Percentiles rank a stretch among this genome's conserved stretches.
Conservation (phyloP, 78 protist species). For the Guillardia theta region DNA sequence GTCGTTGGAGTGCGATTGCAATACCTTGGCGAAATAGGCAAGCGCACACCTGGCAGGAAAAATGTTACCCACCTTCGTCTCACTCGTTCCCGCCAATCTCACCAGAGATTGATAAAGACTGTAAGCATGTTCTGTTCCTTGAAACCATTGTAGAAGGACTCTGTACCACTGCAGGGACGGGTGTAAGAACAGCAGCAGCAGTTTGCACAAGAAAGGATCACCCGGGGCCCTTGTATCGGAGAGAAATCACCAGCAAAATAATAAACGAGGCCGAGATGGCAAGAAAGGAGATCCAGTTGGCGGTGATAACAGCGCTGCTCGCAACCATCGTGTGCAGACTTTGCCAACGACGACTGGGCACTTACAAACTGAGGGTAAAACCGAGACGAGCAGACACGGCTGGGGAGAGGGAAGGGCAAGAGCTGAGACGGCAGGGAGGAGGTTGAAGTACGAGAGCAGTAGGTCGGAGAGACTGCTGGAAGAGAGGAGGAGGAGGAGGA, state of each 20-base stretch:
- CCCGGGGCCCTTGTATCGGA: background rate
- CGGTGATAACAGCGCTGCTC: background rate
- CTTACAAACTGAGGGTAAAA: too few relatives aligned
- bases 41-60: too few relatives aligned
- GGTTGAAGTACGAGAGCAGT: too few relatives aligned
- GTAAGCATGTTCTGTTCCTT: background rate
- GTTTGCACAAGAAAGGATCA: background rate
- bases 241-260: background rate
- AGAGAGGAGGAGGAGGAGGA: too few relatives aligned
- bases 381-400: too few relatives aligned
- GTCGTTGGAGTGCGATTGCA: background rate
- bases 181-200: background rate
- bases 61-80: too few relatives aligned
- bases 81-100: too few relatives aligned
- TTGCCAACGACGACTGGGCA: too few relatives aligned
- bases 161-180: background rate
- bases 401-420: too few relatives aligned
- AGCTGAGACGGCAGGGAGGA: too few relatives aligned
- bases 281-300: background rate
- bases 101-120: background rate
- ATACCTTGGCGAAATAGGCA: background rate
- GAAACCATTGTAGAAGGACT: background rate
- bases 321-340: too few relatives aligned
- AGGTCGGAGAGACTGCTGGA: too few relatives aligned
- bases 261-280: background rate